Evolutionary conservation across 2,329 filamentous ascomycete genomes (phyloP).

Genomic region (Cladosporium sp.): DNA sequence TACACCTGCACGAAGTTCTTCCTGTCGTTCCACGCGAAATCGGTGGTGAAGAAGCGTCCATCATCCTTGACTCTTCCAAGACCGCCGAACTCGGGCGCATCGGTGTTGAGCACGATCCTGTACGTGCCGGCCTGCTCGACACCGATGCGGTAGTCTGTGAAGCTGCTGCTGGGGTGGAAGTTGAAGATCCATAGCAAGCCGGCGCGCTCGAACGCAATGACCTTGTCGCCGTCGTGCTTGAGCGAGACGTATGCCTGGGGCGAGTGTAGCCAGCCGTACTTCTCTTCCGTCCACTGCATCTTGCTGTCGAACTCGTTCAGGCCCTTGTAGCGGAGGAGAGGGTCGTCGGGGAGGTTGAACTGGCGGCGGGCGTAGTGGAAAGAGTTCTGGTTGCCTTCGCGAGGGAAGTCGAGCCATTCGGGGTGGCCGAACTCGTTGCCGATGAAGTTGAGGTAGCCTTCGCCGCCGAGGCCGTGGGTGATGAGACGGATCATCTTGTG

Average conservation of each 20-base stretch:
- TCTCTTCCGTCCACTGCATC: slow-evolving; percentile 86
- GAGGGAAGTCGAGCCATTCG: slow-evolving; percentile 98
- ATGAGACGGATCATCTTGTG: slow-evolving; percentile 98
- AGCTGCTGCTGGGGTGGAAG: slow-evolving; percentile 83
- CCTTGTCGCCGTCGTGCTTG: slow-evolving; percentile 92
- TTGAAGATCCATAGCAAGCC: slow-evolving; percentile 95
- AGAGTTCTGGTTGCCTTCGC: slow-evolving; percentile 62
- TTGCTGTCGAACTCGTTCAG: slow-evolving; percentile 90
- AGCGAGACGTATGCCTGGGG: slow-evolving; percentile 88
- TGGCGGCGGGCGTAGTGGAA: slow-evolving; percentile 66
- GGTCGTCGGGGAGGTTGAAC: slow-evolving; percentile 87
- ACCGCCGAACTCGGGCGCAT: slow-evolving; percentile 75
- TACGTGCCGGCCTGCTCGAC: slow-evolving; percentile 85
- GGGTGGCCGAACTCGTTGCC: slow-evolving; percentile 99
- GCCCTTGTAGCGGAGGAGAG: slow-evolving; percentile 81
- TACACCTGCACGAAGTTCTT: slow-evolving; percentile 94
- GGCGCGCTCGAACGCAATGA: slow-evolving; percentile 91
- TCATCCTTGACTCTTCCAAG: slow-evolving; percentile 72
- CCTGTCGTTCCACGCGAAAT: slow-evolving; percentile 84
- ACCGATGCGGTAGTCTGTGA: slow-evolving; percentile 88
- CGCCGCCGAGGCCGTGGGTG: slow-evolving; percentile 86
- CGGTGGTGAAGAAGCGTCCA: slow-evolving; percentile 90
- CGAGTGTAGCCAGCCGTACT: slow-evolving; percentile 86
- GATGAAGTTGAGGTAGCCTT: slow-evolving; percentile 98
- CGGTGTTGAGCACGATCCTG: slow-evolving; percentile 78